Evolutionary conservation across 2,329 filamentous ascomycete genomes (phyloP), one percentile per base, ranked within the genome.

Genomic region (Aspergillus flavus): DNA sequence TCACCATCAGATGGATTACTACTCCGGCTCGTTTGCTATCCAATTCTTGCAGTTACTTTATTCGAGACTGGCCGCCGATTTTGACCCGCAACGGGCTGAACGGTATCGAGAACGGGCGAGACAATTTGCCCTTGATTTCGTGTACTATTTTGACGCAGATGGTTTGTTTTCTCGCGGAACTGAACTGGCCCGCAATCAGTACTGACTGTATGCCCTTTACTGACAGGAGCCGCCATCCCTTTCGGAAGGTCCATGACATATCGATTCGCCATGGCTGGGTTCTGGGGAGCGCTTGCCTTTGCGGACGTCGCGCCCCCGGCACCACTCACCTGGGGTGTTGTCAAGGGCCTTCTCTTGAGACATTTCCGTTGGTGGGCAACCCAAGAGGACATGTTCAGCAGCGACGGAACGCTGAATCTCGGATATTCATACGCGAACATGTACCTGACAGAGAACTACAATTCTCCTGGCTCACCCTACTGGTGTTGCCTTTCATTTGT

Each of bases 1-100:
- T 16, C 91, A 93, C 62, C 90, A 91, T 62, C 91, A 94, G 76
- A 93, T 94, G 88, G 91, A 94, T 75, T 94, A 94, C 73, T 94
- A 94, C 76, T 93, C 90, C 0, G 91, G 90, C 11, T 91, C 89
- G 62, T 94, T 93, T 73, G 91, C 91, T 1, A 94, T 94, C 61
- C 91, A 94, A 69, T 91, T 92, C 69, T 79, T 93, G 5, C 91
- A 94, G 73, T 84, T 94, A 0, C 81, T 94, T 0, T 94, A 94
- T 67, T 86, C 90, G 36, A 91, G 91, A 66, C 78, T 94, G 1
- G 89, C 89, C 1, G 88, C 84, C 1, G 84, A 89, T 2, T 80
- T 79, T 11, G 91, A 94, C 68, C 86, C 87, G 0, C 82, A 82
- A 34, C 85, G 90, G 28, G 87, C 89, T 0, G 85, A 84, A 61